Conservation (phyloP, 305 asterid species). For the Solanum hybrid region DNA sequence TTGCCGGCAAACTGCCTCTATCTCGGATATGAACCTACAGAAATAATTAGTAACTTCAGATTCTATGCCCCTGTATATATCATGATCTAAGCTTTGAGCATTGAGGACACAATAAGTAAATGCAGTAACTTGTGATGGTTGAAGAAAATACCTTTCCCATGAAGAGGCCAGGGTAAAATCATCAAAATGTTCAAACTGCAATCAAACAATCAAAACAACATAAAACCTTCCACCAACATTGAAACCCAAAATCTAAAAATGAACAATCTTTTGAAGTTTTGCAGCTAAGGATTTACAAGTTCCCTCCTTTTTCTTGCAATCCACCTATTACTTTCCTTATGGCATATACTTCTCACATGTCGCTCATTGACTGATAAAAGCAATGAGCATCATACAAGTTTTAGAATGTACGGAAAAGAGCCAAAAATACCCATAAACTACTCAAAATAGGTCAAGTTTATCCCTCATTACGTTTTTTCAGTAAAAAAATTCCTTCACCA, state of each 20-base stretch:
- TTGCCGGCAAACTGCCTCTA: slow-evolving; percentile 89
- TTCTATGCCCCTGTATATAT: neutral
- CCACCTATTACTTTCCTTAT: neutral
- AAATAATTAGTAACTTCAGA: slow-evolving; percentile 6
- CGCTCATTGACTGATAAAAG: neutral
- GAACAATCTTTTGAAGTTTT: neutral
- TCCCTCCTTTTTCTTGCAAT: neutral
- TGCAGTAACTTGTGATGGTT: neutral
- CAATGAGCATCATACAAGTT: neutral
- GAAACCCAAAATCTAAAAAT: neutral
- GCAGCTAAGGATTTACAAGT: neutral
- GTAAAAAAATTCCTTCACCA: neutral
- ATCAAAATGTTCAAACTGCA: slow-evolving; percentile 83
- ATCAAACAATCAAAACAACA: neutral
- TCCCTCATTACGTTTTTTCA: neutral
- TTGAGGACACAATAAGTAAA: neutral
- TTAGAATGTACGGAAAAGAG: neutral
- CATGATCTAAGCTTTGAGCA: neutral
- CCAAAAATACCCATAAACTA: neutral
- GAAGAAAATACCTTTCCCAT: slow-evolving; percentile 65
- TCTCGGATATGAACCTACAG: slow-evolving; percentile 78
- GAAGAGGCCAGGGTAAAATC: slow-evolving; percentile 88
- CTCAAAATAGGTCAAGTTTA: neutral
- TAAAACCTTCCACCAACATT: neutral
- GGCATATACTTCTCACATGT: neutral